phyloP scores from a whole-genome alignment of 2,329 filamentous ascomycete genomes.

The Endoconidiophora polonica region DNA sequence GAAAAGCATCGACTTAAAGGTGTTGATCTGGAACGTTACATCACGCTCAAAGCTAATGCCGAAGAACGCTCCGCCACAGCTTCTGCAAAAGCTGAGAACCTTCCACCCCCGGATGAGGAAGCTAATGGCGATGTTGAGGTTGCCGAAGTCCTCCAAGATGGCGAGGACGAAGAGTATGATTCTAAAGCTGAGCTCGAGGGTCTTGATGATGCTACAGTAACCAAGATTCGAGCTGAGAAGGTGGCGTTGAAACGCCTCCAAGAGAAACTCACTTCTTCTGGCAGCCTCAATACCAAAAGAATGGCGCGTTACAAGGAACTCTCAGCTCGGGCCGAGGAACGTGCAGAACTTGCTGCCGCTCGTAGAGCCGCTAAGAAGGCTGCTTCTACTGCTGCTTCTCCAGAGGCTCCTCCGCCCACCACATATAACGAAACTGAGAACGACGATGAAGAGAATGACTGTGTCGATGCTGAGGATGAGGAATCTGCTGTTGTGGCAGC shows the following conservation, averaged over 20 bases:
- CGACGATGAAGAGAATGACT: neutral
- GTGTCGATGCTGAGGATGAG: constrained; percentile 9
- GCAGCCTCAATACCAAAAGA: constrained; percentile 3
- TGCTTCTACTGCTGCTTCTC: constrained; percentile 17
- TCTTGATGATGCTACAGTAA: neutral
- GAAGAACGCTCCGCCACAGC: neutral
- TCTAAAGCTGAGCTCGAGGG: constrained; percentile 3
- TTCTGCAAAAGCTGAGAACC: neutral
- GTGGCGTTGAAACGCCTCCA: constrained; percentile 4
- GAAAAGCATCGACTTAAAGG: neutral
- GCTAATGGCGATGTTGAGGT: neutral
- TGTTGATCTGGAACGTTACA: constrained; percentile 3
- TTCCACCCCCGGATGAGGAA: neutral
- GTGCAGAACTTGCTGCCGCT: constrained; percentile 14
- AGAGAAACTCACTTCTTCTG: constrained; percentile 5
- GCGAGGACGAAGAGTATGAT: constrained; percentile 1
- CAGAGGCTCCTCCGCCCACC: neutral
- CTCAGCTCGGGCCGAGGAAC: constrained; percentile 1
- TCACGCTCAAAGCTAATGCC: constrained; percentile 3
- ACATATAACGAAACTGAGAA: constrained; percentile 1
- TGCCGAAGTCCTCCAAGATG: neutral
- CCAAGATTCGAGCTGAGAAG: constrained; percentile 4
- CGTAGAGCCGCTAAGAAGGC: constrained; percentile 22
- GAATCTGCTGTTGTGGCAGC: constrained; percentile 16
- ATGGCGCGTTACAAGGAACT: constrained; percentile 9